These are phyloP conservation scores for Penicillium sp. DNA, from an alignment of 2,329 filamentous ascomycete genomes.

Conservation along the genomic window DNA sequence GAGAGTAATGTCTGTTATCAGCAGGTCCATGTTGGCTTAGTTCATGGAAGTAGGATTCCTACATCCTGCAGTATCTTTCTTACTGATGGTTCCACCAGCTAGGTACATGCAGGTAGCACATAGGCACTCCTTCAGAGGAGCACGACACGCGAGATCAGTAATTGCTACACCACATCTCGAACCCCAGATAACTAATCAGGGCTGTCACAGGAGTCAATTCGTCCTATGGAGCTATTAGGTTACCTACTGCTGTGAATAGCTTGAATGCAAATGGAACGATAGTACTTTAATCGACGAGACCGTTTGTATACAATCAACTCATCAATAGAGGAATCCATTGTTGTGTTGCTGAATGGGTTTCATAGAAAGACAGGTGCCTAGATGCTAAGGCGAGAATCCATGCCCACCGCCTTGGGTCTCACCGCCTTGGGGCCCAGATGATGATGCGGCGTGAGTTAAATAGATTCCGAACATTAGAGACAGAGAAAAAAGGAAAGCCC, in stretches of 20 bases:
- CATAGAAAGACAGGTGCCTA: neutral
- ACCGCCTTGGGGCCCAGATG: constrained; percentile 9
- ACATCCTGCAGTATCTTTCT: neutral
- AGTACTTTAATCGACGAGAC: no score
- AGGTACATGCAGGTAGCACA: no score
- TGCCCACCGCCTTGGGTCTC: constrained; percentile 9
- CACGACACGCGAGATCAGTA: no score
- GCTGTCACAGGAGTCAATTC: no score
- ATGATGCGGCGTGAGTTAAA: constrained; percentile 8
- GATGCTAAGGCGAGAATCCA: neutral
- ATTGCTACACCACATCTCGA: no score
- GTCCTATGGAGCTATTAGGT: no score
- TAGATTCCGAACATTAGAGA: neutral
- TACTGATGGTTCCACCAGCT: no score
- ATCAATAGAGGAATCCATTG: neutral
- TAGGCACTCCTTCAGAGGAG: no score
- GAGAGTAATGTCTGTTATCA: neutral
- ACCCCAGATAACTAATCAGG: neutral
- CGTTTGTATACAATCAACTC: no score
- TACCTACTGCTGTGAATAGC: no score
- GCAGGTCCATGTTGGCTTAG: neutral
- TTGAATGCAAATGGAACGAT: no score
- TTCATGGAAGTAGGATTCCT: neutral
- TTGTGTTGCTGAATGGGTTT: no score
- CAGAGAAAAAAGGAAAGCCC: neutral